Conservation (phyloP, 1,284 basidiomycete genomes). For the Irpex sp. region DNA sequence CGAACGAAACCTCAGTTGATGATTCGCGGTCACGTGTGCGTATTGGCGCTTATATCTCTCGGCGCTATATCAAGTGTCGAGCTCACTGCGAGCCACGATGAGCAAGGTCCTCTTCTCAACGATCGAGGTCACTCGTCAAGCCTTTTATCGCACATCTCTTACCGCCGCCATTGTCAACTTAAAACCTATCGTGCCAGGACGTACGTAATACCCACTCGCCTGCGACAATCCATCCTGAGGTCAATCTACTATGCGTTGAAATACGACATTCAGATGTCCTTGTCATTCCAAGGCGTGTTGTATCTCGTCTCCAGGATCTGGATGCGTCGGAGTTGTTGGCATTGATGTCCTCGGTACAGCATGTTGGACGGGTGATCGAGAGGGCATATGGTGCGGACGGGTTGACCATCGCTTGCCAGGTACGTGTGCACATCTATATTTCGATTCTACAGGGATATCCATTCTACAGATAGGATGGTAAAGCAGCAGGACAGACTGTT, state of each 20-base stretch:
- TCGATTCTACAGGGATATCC: neutral
- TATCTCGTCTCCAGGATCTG: conserved; percentile 74
- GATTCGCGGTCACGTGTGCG: neutral
- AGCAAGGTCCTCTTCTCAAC: conserved; percentile 66
- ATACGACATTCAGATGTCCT: conserved; percentile 66
- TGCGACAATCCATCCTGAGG: neutral
- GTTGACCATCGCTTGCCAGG: conserved; percentile 82
- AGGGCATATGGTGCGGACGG: conserved; percentile 69
- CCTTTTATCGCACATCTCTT: conserved; percentile 67
- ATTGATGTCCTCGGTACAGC: conserved; percentile 73
- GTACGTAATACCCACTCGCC: conserved; percentile 43
- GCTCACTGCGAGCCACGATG: conserved; percentile 21
- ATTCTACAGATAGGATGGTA: conserved; percentile 68
- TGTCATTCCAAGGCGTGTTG: conserved; percentile 74
- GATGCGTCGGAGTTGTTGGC: conserved; percentile 65
- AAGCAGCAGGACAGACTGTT: conserved; percentile 79
- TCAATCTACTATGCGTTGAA: neutral
- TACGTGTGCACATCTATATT: conserved; percentile 24
- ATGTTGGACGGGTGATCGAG: conserved; percentile 63
- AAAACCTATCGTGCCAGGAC: conserved; percentile 88
- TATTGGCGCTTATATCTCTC: neutral
- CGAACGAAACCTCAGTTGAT: neutral
- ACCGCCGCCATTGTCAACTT: conserved; percentile 88
- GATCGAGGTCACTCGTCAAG: conserved; percentile 80
- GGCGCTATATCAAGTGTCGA: neutral